Evolutionary conservation across 441 rosid genomes (phyloP).

Genomic region (Croton laevigatus): DNA sequence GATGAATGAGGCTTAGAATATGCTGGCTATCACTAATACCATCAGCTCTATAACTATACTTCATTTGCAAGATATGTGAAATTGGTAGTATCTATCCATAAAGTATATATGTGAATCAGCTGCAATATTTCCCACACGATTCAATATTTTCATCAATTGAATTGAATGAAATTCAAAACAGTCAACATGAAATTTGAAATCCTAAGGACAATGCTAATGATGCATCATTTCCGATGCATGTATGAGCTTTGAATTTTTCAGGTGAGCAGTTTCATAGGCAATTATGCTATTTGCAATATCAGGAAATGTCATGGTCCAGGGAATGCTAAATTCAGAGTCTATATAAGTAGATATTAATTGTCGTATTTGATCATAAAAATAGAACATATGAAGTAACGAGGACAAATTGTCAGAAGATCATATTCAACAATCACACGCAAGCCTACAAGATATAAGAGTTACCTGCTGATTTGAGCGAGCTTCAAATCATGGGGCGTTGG

Average conservation of each 20-base stretch:
- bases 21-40: neutral
- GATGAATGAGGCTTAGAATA: slow-evolving; percentile 9
- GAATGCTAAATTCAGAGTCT: neutral
- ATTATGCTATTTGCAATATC: neutral
- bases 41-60: neutral
- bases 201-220: neutral
- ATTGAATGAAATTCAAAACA: neutral
- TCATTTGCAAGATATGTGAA: neutral
- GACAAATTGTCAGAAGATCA: neutral
- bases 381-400: neutral
- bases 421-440: neutral
- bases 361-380: neutral
- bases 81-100: neutral
- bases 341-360: neutral
- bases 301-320: neutral
- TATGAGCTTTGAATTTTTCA: neutral
- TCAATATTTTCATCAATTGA: slow-evolving; percentile 1
- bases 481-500: slow-evolving; percentile 71
- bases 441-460: slow-evolving; percentile 9
- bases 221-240: neutral
- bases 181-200: neutral
- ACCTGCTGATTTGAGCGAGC: slow-evolving; percentile 75
- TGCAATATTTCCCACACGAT: slow-evolving; percentile 6
- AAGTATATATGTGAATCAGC: neutral
- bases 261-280: neutral